These are phyloP conservation scores for Corchorus olitorius DNA, from an alignment of 345 rosid genomes.

Conservation along the genomic window DNA sequence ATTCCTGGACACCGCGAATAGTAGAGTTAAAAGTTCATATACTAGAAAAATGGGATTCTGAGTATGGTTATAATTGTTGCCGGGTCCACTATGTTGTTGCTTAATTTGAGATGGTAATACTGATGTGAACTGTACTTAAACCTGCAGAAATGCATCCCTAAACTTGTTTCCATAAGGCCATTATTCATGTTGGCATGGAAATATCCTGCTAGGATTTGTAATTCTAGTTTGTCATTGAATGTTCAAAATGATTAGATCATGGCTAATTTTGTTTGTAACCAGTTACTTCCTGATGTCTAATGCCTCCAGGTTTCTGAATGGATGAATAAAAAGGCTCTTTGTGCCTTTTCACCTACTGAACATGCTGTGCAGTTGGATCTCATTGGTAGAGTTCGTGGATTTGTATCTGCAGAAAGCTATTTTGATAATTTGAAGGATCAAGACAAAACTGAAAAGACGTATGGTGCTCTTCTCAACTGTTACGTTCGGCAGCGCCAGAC, in stretches of 20 bases:
- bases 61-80: not conserved
- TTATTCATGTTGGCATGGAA: not conserved
- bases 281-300: slow-evolving; percentile 17
- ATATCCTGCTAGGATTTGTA: not conserved
- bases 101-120: not conserved
- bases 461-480: slow-evolving; percentile 87
- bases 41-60: not conserved
- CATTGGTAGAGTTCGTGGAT: slow-evolving; percentile 73
- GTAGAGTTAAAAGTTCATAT: too few relatives aligned
- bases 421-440: slow-evolving; percentile 59
- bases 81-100: not conserved
- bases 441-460: slow-evolving; percentile 70
- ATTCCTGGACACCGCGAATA: not conserved
- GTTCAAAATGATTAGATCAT: not conserved
- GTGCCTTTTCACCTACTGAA: slow-evolving; percentile 60
- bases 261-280: slow-evolving; percentile 2
- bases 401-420: slow-evolving; percentile 67
- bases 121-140: not conserved
- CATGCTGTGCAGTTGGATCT: slow-evolving; percentile 85
- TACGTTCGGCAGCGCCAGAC: slow-evolving; percentile 64
- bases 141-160: not conserved
- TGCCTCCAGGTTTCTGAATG: slow-evolving; percentile 73
- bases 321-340: slow-evolving; percentile 64
- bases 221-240: not conserved
- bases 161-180: not conserved